Conservation (phyloP, 441 rosid species). For the Adansonia rubrostipa region DNA sequence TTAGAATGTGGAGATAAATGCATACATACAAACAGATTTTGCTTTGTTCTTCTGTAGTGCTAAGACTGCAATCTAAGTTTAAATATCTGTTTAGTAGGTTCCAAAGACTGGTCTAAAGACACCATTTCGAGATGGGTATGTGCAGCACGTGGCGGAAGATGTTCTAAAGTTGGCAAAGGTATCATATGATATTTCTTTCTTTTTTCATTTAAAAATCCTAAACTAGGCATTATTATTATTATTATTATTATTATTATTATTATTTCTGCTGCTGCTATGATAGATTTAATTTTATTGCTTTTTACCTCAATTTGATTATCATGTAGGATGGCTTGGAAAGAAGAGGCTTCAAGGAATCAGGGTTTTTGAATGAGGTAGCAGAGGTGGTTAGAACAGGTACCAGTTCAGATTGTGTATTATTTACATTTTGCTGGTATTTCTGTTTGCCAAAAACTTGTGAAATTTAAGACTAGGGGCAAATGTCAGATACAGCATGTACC, state of each 20-base stretch:
- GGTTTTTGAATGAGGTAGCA: slow-evolving; percentile 81
- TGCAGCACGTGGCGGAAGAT: slow-evolving; percentile 87
- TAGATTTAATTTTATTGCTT: slow-evolving; percentile 15
- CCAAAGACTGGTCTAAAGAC: slow-evolving; percentile 85
- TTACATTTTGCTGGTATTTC: neutral
- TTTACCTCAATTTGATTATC: slow-evolving; percentile 16
- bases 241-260: too few relatives aligned
- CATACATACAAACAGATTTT: slow-evolving; percentile 12
- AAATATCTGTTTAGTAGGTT: slow-evolving; percentile 52
- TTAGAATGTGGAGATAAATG: neutral
- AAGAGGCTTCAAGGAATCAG: slow-evolving; percentile 90
- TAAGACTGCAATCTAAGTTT: slow-evolving; percentile 27
- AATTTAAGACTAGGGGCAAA: too few relatives aligned
- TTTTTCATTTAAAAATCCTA: neutral
- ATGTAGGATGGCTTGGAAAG: slow-evolving; percentile 94
- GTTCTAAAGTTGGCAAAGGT: slow-evolving; percentile 87
- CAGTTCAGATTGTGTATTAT: neutral
- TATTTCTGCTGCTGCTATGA: slow-evolving; percentile 11
- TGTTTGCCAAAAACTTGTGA: slow-evolving; percentile 2
- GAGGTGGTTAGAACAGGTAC: slow-evolving; percentile 95
- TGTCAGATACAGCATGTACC: too few relatives aligned
- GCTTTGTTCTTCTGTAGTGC: neutral
- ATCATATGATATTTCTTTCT: slow-evolving; percentile 20
- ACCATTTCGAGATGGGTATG: slow-evolving; percentile 84
- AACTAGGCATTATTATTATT: neutral